Evolutionary conservation across 106 monocot genomes (phyloP).

Genomic region (Iris macrosiphon): DNA sequence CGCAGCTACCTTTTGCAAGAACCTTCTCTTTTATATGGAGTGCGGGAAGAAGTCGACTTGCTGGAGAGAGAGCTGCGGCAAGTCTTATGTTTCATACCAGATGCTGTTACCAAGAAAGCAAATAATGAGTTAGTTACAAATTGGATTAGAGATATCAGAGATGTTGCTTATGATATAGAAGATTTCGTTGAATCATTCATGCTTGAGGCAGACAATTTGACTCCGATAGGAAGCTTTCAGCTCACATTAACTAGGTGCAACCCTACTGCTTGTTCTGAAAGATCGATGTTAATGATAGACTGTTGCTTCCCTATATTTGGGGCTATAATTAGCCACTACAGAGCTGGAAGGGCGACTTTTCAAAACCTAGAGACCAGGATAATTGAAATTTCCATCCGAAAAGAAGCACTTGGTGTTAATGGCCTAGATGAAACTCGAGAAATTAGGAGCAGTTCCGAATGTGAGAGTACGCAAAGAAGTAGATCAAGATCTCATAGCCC

Average conservation of each 20-base stretch:
- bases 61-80: not conserved
- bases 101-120: slow-evolving; percentile 6
- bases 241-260: too few relatives aligned
- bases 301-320: too few relatives aligned
- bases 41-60: not conserved
- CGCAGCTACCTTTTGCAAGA: slow-evolving; percentile 1
- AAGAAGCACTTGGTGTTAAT: not conserved
- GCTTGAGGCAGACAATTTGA: too few relatives aligned
- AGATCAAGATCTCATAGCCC: too few relatives aligned
- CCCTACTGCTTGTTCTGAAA: too few relatives aligned
- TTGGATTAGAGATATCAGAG: slow-evolving; percentile 9
- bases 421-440: not conserved
- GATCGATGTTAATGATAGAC: too few relatives aligned
- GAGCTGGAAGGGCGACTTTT: too few relatives aligned
- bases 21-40: not conserved
- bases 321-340: too few relatives aligned
- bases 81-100: slow-evolving; percentile 10
- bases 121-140: slow-evolving; percentile 5
- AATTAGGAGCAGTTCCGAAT: too few relatives aligned
- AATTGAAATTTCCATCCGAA: not conserved
- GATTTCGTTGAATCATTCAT: slow-evolving; percentile 6
- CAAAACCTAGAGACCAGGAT: too few relatives aligned
- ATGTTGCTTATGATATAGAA: slow-evolving; percentile 13
- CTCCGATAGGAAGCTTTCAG: too few relatives aligned
- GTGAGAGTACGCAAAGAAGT: too few relatives aligned